Evolutionary conservation across 2,329 filamentous ascomycete genomes (phyloP).

Genomic region (Aschersonia sp.): DNA sequence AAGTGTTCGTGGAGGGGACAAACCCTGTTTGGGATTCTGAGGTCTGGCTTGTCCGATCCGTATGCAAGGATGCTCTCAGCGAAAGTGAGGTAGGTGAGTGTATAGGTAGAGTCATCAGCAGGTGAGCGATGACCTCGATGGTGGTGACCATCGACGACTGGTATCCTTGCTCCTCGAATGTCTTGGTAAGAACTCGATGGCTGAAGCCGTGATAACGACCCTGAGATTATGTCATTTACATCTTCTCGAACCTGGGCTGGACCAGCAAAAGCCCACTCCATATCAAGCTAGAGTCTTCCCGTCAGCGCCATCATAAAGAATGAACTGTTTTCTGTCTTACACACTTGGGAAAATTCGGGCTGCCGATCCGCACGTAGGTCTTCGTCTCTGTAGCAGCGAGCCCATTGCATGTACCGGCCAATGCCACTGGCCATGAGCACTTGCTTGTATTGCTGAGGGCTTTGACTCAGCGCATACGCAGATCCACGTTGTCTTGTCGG

Average conservation of each 20-base stretch:
- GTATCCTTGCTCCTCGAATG: conserved; percentile 24
- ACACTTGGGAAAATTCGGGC: conserved; percentile 85
- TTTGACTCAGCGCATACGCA: conserved; percentile 88
- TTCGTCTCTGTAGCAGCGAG: conserved; percentile 88
- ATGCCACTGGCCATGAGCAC: conserved; percentile 89
- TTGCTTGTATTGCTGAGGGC: conserved; percentile 97
- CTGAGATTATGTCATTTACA: conserved; percentile 19
- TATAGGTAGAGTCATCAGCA: conserved; percentile 12
- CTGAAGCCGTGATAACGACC: conserved; percentile 12
- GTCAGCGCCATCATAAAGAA: not conserved
- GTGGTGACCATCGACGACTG: conserved; percentile 10
- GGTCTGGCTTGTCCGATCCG: conserved; percentile 85
- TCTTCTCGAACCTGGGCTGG: conserved; percentile 22
- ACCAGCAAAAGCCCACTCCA: conserved; percentile 81
- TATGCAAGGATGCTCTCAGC: conserved; percentile 54
- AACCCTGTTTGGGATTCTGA: conserved; percentile 57
- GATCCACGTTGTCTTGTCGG: conserved; percentile 63
- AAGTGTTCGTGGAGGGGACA: conserved; percentile 6
- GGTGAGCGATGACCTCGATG: not conserved
- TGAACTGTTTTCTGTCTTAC: not conserved
- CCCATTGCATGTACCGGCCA: conserved; percentile 76
- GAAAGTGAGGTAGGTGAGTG: conserved; percentile 20
- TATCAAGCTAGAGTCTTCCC: conserved; percentile 49
- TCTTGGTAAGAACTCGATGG: conserved; percentile 46
- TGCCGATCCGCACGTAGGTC: conserved; percentile 85